Evolutionary conservation across 192 early-diverging fungal genomes (phyloP).

Genomic region (Phycomyces blakesleeanus): DNA sequence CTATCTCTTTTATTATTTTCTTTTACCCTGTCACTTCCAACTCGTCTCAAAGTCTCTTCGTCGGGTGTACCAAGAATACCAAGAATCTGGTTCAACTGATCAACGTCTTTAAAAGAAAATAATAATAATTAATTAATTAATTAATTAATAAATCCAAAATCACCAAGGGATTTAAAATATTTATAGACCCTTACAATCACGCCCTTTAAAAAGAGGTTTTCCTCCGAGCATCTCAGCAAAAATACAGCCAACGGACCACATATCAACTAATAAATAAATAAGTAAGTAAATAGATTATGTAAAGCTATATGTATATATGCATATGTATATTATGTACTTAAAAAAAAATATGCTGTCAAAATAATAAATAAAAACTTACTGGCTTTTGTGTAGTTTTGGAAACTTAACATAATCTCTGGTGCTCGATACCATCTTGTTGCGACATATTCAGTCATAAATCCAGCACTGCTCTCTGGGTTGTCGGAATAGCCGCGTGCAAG

Average conservation of each 20-base stretch:
- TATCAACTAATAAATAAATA: conserved; percentile 54
- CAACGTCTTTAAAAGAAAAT: conserved; percentile 57
- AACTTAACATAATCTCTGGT: conserved; percentile 90
- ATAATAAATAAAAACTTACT: conserved; percentile 35
- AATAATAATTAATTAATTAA: conserved; percentile 26
- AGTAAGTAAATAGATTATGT: too few relatives aligned
- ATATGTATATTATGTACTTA: too few relatives aligned
- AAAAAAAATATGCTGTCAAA: too few relatives aligned
- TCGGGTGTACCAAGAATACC: conserved; percentile 81
- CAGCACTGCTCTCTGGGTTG: conserved; percentile 60
- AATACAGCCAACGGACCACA: conserved; percentile 95
- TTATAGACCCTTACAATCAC: conserved; percentile 52
- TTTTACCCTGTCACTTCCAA: conserved; percentile 67
- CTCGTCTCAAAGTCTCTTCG: conserved; percentile 62
- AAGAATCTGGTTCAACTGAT: conserved; percentile 91
- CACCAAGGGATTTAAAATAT: background rate
- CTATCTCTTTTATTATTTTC: too few relatives aligned
- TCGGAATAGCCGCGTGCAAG: conserved; percentile 80
- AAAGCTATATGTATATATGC: too few relatives aligned
- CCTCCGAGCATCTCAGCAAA: conserved; percentile 88
- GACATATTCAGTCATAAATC: conserved; percentile 94
- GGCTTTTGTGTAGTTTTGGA: conserved; percentile 88
- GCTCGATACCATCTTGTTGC: conserved; percentile 94
- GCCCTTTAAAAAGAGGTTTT: conserved; percentile 83
- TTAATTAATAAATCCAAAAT: conserved; percentile 11